phyloP scores from a whole-genome alignment of 169 alveolate species.

The Eimeria acervulina region DNA sequence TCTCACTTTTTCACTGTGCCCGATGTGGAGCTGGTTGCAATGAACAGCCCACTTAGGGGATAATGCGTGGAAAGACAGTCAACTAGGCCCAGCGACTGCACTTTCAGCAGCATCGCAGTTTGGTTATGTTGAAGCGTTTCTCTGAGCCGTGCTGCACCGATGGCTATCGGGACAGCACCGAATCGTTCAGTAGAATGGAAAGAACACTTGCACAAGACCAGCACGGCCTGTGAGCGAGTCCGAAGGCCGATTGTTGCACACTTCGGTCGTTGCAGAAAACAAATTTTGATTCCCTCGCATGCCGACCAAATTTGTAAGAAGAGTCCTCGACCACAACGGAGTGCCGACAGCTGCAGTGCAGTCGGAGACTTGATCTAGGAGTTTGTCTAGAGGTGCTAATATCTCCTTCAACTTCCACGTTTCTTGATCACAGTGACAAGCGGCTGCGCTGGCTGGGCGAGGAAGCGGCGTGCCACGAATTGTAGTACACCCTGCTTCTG shows the following conservation, averaged over 20 bases:
- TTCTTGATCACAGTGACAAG: not conserved
- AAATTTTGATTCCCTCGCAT: not conserved
- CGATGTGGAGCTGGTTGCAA: slow-evolving; percentile 6
- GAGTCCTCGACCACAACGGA: not conserved
- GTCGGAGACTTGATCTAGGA: not conserved
- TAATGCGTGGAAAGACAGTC: not conserved
- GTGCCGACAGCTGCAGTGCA: not conserved
- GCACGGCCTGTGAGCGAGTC: not conserved
- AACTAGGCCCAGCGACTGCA: not conserved
- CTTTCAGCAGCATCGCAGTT: slow-evolving; percentile 6
- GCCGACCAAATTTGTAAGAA: not conserved
- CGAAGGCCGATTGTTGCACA: not conserved
- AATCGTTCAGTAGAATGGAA: not conserved
- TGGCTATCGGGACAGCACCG: not conserved
- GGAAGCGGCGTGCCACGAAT: not conserved
- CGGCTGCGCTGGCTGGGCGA: not conserved
- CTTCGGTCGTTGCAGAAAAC: too few relatives aligned
- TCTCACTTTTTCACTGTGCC: slow-evolving; percentile 9
- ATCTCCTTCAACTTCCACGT: too few relatives aligned
- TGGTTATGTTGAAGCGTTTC: not conserved
- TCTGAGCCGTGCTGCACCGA: not conserved
- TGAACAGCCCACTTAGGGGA: not conserved
- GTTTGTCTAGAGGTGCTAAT: too few relatives aligned
- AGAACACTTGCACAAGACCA: not conserved
- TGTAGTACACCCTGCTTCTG: not conserved